phyloP scores from a whole-genome alignment of 306 rosid species.

The Cajanus cajan region DNA sequence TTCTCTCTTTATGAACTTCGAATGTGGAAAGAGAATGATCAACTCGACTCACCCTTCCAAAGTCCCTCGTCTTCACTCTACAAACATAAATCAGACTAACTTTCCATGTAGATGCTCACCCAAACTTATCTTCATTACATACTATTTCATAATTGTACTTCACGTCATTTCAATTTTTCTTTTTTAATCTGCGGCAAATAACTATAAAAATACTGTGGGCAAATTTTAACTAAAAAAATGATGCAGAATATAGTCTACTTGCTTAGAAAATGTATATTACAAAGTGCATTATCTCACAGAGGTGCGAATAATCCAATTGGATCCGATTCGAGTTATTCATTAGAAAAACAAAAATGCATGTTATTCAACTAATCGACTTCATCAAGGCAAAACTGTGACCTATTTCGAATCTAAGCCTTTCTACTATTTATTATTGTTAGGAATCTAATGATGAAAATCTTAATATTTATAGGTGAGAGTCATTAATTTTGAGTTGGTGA shows the following conservation, averaged over 20 bases:
- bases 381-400: background rate
- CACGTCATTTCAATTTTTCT: background rate
- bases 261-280: background rate
- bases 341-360: background rate
- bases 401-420: background rate
- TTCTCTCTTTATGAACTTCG: background rate
- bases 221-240: background rate
- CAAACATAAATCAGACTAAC: background rate
- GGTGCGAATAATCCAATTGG: background rate
- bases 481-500: no score
- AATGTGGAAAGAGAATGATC: background rate
- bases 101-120: background rate
- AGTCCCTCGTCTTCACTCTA: background rate
- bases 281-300: background rate
- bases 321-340: slow-evolving; percentile 1
- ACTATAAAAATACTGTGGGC: background rate
- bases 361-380: background rate
- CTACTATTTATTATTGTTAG: background rate
- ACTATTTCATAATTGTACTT: no score
- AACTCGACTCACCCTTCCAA: background rate
- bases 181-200: background rate
- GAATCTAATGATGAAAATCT: no score
- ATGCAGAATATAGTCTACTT: background rate
- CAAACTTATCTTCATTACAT: no score
- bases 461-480: no score